These are phyloP conservation scores for Globisporangium acanthophoron DNA, from an alignment of 352 stramenopile genomes.

Conservation along the genomic window DNA sequence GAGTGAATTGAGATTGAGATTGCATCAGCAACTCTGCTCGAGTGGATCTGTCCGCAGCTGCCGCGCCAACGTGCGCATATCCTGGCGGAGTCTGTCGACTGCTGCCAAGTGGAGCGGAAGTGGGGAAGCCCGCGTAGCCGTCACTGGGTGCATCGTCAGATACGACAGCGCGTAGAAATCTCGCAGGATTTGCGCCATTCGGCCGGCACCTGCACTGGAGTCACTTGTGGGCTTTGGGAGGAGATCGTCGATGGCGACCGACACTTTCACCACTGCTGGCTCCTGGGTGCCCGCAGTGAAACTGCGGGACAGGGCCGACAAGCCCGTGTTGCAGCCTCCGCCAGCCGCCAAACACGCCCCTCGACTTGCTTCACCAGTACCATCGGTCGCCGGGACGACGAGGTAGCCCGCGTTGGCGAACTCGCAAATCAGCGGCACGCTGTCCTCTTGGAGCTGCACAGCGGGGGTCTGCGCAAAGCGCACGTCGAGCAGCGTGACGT, in stretches of 20 bases:
- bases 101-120: constrained; percentile 51
- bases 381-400: constrained; percentile 34
- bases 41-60: constrained; percentile 19
- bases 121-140: constrained; percentile 52
- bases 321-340: constrained; percentile 20
- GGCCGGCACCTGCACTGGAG: constrained; percentile 4
- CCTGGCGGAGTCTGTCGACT: constrained; percentile 25
- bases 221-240: background rate
- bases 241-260: constrained; percentile 21
- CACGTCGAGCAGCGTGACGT: constrained; percentile 35
- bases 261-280: constrained; percentile 28
- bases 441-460: constrained; percentile 42
- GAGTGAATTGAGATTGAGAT: too few relatives aligned
- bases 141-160: constrained; percentile 67
- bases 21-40: constrained; percentile 1
- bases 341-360: constrained; percentile 22
- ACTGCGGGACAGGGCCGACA: constrained; percentile 4
- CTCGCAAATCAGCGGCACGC: constrained; percentile 24
- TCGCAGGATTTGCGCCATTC: constrained; percentile 28
- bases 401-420: constrained; percentile 28
- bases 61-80: constrained; percentile 13
- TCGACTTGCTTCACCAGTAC: constrained; percentile 23
- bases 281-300: constrained; percentile 10
- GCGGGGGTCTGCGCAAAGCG: constrained; percentile 23
- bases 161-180: constrained; percentile 69